Base-by-base conservation (phyloP, 495 filamentous ascomycete species). In the Trichodelitschia bisporula region DNA sequence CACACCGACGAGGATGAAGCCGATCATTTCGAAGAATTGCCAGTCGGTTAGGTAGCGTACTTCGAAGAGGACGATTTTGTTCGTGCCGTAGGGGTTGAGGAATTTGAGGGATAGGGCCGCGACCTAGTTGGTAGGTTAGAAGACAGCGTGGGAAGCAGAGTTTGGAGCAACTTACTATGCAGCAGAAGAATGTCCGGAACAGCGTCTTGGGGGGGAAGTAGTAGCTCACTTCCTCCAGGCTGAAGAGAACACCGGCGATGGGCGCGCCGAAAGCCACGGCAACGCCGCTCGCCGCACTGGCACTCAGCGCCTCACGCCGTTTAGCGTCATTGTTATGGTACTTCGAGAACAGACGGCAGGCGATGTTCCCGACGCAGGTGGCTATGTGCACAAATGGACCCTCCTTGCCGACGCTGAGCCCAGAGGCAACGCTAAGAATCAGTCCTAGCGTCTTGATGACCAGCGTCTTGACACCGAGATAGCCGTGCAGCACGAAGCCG, bases 161-260 rank as follows among this genome's bases (percentile, higher is more conserved):
- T 21, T 20, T 13, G 23, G 27, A 15, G 21, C n/a, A 24, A 45
- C 55, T 42, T 46, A 75, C 77, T 42, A 95, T 95, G 50, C 84
- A 97, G 50, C 82, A 92, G 53, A 93, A 97, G 57, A 97, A 95
- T 1, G 86, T 97, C 23, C 86, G 62, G 55, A 97, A 97, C 2
- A 97, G 65, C 2, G 84, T 93, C 53, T 97, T 95, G n/a, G 86
- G 77, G 3, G 84, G 86, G 49, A 93, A 93, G 47, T 92, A 97
- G 49, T 97, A 97, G 48, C 73, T 76, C 43, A 92, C 79, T 59
- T 95, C 84, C 51, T 95, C 84, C 15, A 95, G 53, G 32, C 80
- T 79, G 48, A 95, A 53, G 8, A 53, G 40, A 6, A 50, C 43
- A 24, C 49, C 47, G 6, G 79, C 78, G 30, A 93, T 72, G 8